Conservation (phyloP, 768 basidiomycete genomes). For the Lentinula boryana region DNA sequence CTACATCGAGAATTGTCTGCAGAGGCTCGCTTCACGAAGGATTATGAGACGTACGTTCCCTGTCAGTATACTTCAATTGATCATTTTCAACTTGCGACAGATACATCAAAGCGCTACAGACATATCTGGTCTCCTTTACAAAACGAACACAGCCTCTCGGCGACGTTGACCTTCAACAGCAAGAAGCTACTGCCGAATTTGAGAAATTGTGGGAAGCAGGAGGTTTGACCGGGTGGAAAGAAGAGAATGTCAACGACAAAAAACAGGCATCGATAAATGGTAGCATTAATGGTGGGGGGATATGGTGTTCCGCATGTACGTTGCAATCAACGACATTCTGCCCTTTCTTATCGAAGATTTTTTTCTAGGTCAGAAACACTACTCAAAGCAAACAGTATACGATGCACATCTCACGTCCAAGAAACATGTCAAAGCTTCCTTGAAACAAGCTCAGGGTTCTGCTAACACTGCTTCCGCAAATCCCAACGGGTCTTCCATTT, state of each 20-base stretch:
- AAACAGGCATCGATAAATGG: conserved; percentile 28
- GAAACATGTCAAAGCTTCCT: conserved; percentile 90
- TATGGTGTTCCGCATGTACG: conserved; percentile 95
- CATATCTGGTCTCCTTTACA: conserved; percentile 82
- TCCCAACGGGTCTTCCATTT: conserved; percentile 47
- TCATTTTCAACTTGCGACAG: conserved; percentile 28
- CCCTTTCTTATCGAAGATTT: conserved; percentile 5
- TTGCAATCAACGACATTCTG: conserved; percentile 12
- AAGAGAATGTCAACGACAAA: conserved; percentile 36
- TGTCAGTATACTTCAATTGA: conserved; percentile 6
- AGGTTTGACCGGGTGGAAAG: conserved; percentile 75
- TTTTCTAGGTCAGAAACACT: conserved; percentile 79
- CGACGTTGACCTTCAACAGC: conserved; percentile 66
- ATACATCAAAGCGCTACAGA: conserved; percentile 78
- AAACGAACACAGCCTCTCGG: conserved; percentile 81
- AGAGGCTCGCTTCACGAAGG: conserved; percentile 62
- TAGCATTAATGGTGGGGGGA: conserved; percentile 39
- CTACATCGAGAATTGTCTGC: conserved; percentile 68
- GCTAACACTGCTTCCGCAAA: conserved; percentile 42
- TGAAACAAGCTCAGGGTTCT: conserved; percentile 50
- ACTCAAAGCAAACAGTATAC: conserved; percentile 97
- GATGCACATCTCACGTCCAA: conserved; percentile 94
- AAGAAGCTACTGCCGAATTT: conserved; percentile 64
- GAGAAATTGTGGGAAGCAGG: conserved; percentile 73
- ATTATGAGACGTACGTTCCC: conserved; percentile 67